Conservation (phyloP, 495 filamentous ascomycete species). For the Daldinia caldariorum region DNA sequence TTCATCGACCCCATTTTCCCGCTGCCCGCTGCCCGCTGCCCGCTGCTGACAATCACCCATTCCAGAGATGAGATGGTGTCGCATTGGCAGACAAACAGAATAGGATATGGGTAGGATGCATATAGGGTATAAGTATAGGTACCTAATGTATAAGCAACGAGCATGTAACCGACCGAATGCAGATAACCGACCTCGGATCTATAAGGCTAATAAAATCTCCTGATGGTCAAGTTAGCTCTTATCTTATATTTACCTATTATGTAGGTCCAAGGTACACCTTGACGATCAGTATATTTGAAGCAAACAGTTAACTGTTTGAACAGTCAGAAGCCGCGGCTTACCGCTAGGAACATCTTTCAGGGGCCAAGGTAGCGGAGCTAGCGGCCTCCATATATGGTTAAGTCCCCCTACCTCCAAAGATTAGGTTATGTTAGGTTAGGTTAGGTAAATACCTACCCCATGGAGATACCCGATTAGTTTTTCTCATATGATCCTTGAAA, state of each 20-base stretch:
- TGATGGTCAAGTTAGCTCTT: too few species aligned
- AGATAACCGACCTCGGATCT: constrained; percentile 35
- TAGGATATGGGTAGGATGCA: constrained; percentile 1
- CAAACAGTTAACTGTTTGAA: not conserved
- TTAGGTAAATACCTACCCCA: not conserved
- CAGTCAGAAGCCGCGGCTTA: constrained; percentile 27
- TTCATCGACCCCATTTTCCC: constrained; percentile 18
- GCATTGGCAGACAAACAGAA: constrained; percentile 7
- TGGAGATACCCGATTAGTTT: not conserved
- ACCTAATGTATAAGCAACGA: constrained; percentile 1
- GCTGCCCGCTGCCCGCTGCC: constrained; percentile 25
- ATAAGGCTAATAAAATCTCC: constrained; percentile 1
- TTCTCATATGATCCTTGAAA: not conserved
- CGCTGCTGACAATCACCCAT: constrained; percentile 24
- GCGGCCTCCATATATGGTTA: not conserved
- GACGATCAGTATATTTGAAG: not conserved
- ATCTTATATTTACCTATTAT: too few species aligned
- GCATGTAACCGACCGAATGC: constrained; percentile 4
- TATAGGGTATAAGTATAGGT: constrained; percentile 1
- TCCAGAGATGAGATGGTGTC: constrained; percentile 1
- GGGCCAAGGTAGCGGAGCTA: not conserved
- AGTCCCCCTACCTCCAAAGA: too few species aligned
- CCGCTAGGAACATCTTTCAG: not conserved
- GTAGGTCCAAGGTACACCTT: too few species aligned
- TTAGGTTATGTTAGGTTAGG: too few species aligned